phyloP scores from a whole-genome alignment of 1,284 basidiomycete genomes.

The Sporisorium reilianum region DNA sequence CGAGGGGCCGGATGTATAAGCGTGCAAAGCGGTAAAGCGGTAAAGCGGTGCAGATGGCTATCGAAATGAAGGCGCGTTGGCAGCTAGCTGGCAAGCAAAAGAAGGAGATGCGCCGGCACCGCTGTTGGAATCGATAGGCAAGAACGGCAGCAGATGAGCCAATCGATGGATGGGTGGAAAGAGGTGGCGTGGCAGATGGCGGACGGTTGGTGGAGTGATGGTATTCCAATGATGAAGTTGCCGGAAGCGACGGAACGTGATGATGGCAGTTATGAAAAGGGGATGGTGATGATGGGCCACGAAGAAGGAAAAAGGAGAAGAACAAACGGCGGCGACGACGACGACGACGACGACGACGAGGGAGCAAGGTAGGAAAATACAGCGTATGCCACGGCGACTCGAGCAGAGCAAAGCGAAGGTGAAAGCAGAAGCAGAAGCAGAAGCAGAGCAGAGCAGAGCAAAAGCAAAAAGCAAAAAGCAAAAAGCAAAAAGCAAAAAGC shows the following conservation, averaged over 20 bases:
- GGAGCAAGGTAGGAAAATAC: no score
- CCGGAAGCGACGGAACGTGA: not conserved
- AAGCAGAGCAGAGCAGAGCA: no score
- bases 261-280: not conserved
- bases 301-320: not conserved
- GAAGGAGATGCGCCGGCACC: not conserved
- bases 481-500: no score
- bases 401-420: no score
- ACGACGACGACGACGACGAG: not conserved
- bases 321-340: not conserved
- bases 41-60: not conserved
- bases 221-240: not conserved
- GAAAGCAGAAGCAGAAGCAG: no score
- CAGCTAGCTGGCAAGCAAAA: not conserved
- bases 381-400: no score
- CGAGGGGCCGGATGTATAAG: not conserved
- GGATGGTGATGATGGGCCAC: not conserved
- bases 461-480: no score
- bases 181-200: not conserved
- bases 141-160: slow-evolving; percentile 3
- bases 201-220: not conserved
- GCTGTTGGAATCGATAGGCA: not conserved
- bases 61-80: not conserved
- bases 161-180: not conserved
- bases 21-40: not conserved